phyloP scores from a whole-genome alignment of 305 asterid species.

The Fraxinus floribunda region DNA sequence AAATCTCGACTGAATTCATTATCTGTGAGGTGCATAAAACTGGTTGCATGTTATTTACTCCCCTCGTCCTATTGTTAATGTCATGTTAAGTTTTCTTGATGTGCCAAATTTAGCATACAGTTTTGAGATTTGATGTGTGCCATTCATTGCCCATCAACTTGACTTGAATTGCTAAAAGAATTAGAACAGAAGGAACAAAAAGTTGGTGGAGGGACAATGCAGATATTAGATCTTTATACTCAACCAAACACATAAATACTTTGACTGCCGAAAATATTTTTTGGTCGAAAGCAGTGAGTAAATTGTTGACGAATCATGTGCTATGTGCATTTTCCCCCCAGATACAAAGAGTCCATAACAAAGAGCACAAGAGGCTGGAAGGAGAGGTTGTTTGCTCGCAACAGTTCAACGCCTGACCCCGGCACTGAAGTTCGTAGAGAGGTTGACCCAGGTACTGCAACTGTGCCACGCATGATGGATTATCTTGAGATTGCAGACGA shows the following conservation, averaged over 20 bases:
- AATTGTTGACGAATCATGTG: background rate
- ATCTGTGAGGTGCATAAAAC: constrained; percentile 54
- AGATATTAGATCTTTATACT: background rate
- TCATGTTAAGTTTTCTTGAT: background rate
- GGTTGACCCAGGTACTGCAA: constrained; percentile 34
- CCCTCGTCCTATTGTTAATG: background rate
- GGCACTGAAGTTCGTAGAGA: constrained; percentile 48
- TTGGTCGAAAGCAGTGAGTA: background rate
- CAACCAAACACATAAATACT: background rate
- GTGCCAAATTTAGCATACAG: background rate
- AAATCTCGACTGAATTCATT: constrained; percentile 71
- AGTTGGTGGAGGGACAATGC: background rate
- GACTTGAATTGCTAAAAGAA: background rate
- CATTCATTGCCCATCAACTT: constrained; percentile 3
- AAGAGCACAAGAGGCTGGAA: constrained; percentile 94
- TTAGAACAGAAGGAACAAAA: background rate
- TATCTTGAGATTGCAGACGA: constrained; percentile 56
- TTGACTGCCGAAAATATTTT: background rate
- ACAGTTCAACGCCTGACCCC: constrained; percentile 41
- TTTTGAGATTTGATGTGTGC: background rate
- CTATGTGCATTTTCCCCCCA: constrained; percentile 15
- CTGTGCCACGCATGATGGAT: constrained; percentile 61
- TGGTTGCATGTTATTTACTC: background rate
- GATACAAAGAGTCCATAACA: constrained; percentile 83
- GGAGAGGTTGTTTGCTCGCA: constrained; percentile 78